Evolutionary conservation across 2,329 filamentous ascomycete genomes (phyloP).

Genomic region (Samsoniella hepiali): DNA sequence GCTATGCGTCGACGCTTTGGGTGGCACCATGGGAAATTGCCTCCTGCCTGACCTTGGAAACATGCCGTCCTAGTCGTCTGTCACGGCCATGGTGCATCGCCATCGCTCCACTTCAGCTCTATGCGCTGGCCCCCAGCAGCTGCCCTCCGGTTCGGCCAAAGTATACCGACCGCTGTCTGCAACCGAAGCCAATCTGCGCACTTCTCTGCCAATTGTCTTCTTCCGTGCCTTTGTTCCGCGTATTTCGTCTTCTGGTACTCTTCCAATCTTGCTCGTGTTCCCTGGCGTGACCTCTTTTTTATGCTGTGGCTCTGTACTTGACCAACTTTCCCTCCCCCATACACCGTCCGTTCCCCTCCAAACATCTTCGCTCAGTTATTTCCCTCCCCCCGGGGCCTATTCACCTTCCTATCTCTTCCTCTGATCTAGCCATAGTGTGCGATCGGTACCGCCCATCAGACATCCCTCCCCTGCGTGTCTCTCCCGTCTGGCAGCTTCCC

Average conservation of each 20-base stretch:
- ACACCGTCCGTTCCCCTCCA: neutral
- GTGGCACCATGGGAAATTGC: slow-evolving; percentile 18
- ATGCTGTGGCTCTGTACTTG: neutral
- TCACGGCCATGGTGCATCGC: slow-evolving; percentile 6
- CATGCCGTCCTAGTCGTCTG: slow-evolving; percentile 7
- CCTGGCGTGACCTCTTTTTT: neutral
- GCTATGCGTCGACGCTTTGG: slow-evolving; percentile 11
- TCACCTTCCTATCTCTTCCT: neutral
- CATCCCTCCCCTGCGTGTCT: slow-evolving; percentile 13
- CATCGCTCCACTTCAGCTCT: slow-evolving; percentile 9
- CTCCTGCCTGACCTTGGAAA: neutral
- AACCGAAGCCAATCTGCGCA: neutral
- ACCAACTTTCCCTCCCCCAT: neutral
- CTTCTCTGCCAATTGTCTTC: neutral
- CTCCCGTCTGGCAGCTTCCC: slow-evolving; percentile 8
- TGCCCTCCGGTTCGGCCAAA: neutral
- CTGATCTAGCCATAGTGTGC: slow-evolving; percentile 2
- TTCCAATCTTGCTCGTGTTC: neutral
- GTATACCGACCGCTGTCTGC: neutral
- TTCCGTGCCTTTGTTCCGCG: neutral
- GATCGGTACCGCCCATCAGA: neutral
- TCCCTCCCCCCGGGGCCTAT: neutral
- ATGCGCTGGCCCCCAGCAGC: neutral
- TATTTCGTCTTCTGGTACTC: neutral
- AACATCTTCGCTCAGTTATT: neutral